phyloP scores from a whole-genome alignment of 2,329 filamentous ascomycete genomes.

The Fusarium continuum region DNA sequence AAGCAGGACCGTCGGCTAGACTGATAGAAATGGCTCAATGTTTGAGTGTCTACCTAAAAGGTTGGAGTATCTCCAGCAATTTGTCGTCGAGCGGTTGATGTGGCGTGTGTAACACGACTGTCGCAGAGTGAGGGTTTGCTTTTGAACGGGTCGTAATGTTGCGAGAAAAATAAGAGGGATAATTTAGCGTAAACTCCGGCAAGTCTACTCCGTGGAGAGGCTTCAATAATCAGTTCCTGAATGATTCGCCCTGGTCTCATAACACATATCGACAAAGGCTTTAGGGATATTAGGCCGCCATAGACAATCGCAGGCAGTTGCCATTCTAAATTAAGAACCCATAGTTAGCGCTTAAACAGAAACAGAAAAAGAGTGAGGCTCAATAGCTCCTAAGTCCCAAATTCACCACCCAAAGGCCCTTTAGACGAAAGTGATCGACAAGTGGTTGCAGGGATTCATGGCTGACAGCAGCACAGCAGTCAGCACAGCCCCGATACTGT shows the following conservation, averaged over 20 bases:
- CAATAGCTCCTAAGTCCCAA: slow-evolving; percentile 9
- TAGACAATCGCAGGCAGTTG: background rate
- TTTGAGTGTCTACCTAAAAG: background rate
- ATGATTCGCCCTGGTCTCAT: background rate
- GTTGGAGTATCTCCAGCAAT: background rate
- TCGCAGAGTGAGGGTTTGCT: background rate
- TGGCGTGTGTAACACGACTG: slow-evolving; percentile 6
- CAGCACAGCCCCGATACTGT: slow-evolving; percentile 43
- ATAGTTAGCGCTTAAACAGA: slow-evolving; percentile 15
- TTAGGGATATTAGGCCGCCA: slow-evolving; percentile 17
- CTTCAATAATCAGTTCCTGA: too few relatives aligned
- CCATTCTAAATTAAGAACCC: slow-evolving; percentile 37
- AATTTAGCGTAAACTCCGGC: background rate
- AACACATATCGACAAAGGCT: background rate
- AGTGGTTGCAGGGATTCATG: slow-evolving; percentile 23
- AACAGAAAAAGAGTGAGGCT: slow-evolving; percentile 23
- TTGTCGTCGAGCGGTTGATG: background rate
- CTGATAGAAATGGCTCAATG: background rate
- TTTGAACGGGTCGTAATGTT: background rate
- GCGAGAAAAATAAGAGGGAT: background rate
- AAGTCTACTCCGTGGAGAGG: too few relatives aligned
- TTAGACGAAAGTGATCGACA: slow-evolving; percentile 26
- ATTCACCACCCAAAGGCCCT: slow-evolving; percentile 8
- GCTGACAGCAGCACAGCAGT: slow-evolving; percentile 27
- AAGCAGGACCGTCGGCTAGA: background rate